Conservation (phyloP, 2,329 filamentous ascomycete species). For the Sporothrix luriei region DNA sequence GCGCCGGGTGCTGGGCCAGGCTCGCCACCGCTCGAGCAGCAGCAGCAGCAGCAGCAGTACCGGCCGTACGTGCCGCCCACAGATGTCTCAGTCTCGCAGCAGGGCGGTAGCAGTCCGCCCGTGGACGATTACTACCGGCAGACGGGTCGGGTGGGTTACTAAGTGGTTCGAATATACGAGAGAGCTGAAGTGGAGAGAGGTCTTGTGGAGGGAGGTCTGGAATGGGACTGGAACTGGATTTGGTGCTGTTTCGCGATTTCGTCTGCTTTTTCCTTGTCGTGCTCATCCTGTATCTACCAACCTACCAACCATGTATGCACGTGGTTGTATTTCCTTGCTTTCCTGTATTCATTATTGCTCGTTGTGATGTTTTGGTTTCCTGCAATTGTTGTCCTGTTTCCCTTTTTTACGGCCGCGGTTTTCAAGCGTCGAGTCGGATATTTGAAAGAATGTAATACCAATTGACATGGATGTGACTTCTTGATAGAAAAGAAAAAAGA, state of each 20-base stretch:
- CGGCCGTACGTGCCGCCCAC: conserved; percentile 60
- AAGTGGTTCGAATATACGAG: not conserved
- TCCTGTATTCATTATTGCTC: too few species aligned
- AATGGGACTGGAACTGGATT: not conserved
- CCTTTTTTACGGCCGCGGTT: not conserved
- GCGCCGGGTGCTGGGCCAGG: conserved; percentile 1
- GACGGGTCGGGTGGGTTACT: conserved; percentile 36
- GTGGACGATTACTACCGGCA: conserved; percentile 62
- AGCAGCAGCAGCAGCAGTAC: conserved; percentile 55
- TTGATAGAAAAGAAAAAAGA: not conserved
- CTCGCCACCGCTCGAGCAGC: conserved; percentile 35
- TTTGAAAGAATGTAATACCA: not conserved
- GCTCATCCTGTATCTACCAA: not conserved
- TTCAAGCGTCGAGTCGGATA: not conserved
- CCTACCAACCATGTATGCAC: not conserved
- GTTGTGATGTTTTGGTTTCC: not conserved
- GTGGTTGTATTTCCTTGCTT: too few species aligned
- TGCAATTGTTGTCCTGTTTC: not conserved
- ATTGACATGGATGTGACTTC: not conserved
- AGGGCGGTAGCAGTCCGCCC: conserved; percentile 42
- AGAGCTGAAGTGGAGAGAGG: not conserved
- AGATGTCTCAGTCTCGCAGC: conserved; percentile 36
- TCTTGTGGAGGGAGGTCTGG: too few species aligned
- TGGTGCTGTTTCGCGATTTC: not conserved
- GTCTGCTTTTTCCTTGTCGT: not conserved